Base-by-base conservation (phyloP, 169 alveolate species). In the Blepharisma undulans region DNA sequence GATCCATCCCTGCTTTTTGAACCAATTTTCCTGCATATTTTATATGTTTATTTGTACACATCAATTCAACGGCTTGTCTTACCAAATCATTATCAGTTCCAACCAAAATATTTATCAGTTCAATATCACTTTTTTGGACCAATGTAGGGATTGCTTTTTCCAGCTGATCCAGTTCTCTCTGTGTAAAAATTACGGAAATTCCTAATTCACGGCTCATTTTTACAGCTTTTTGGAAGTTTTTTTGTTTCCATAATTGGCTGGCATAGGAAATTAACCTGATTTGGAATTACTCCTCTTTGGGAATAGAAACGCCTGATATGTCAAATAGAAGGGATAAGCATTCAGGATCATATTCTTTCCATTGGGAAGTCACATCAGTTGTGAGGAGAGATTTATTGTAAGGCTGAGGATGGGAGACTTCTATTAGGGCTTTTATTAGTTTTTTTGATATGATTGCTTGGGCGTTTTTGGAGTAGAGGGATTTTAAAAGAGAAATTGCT, bases 11-110 rank as follows among this genome's bases (percentile, higher is more conserved):
- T 21, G 77, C 74, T 21, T 59, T 82, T 22, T 82, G 76, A 1
- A 82, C 34, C 8, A 82, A 21, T 82, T 60, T 82, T 5, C 89
- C 77, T 1, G 89, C 89, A 74, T 25, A 21, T 60, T 82, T 82
- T n/a, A 22, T 25, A 12, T 82, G 74, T 82, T 82, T 82, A 30
- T 82, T 82, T 19, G 89, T 82, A n/a, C 78, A 48, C 89, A 82
- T 82, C 30, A 25, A n/a, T 34, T 33, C 60, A 19, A 82, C 77
- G n/a, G 89, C 89, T 36, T 36, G 22, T 21, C 33, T 33, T 12
- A 74, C 72, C 10, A 82, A 22, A 3, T 82, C 76, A 33, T 21
- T 30, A 30, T 82, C 60, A 36, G 29, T 82, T 36, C 48, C 71
- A 48, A 82, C 48, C 7, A 82, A 48, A 22, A 22, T 22, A 16